These are phyloP conservation scores for Colletotrichum shisoi DNA, from an alignment of 2,329 filamentous ascomycete genomes.

Conservation along the genomic window DNA sequence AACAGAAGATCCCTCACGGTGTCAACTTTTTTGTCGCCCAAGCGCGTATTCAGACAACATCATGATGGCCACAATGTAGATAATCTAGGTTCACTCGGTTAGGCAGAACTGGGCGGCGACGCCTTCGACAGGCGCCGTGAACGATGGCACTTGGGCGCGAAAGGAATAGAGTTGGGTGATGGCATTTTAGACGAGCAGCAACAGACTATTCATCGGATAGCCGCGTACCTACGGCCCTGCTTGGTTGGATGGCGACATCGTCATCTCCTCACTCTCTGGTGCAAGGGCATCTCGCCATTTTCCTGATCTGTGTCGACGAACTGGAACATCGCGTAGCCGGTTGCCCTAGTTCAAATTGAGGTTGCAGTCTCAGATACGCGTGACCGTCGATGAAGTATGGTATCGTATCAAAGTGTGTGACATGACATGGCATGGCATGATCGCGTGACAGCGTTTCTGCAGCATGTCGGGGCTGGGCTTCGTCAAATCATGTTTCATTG, in stretches of 20 bases:
- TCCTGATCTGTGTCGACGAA: slow-evolving; percentile 27
- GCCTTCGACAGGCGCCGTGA: background rate
- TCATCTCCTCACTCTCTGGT: slow-evolving; percentile 28
- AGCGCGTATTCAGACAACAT: slow-evolving; percentile 17
- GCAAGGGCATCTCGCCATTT: slow-evolving; percentile 32
- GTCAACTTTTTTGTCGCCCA: slow-evolving; percentile 20
- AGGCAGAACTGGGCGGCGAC: slow-evolving; percentile 1
- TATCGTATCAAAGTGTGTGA: slow-evolving; percentile 26
- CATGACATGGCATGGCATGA: slow-evolving; percentile 20
- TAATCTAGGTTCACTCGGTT: slow-evolving; percentile 19
- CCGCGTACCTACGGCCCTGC: slow-evolving; percentile 19
- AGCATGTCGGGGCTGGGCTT: background rate
- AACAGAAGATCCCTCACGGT: slow-evolving; percentile 21
- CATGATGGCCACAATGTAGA: background rate
- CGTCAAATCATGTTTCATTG: background rate
- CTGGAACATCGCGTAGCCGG: slow-evolving; percentile 29
- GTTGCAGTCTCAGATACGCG: slow-evolving; percentile 30
- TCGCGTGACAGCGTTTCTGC: slow-evolving; percentile 7
- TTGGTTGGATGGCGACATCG: slow-evolving; percentile 32
- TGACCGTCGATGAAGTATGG: slow-evolving; percentile 26
- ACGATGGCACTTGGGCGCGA: background rate
- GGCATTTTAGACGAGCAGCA: slow-evolving; percentile 17
- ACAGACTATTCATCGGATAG: slow-evolving; percentile 26
- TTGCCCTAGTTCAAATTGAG: slow-evolving; percentile 17
- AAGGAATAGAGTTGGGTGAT: slow-evolving; percentile 19